Evolutionary conservation across 2,329 filamentous ascomycete genomes (phyloP).

Genomic region (Cladosporium sp.): DNA sequence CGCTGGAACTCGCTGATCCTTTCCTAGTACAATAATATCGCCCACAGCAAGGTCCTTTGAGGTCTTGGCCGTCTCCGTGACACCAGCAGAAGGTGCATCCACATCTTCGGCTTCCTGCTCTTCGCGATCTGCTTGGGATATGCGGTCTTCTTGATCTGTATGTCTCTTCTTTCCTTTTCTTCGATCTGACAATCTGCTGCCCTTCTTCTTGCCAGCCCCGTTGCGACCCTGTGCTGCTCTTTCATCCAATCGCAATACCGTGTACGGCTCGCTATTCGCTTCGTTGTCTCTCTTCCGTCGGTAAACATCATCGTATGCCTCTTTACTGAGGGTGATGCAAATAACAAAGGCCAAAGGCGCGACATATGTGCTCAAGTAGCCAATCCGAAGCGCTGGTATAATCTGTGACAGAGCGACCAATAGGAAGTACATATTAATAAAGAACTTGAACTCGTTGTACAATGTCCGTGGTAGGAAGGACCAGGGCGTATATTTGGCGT

Average conservation of each 20-base stretch:
- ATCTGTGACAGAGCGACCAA: conserved; percentile 92
- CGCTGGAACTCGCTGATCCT: conserved; percentile 89
- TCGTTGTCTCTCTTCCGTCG: conserved; percentile 84
- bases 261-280: conserved; percentile 89
- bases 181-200: conserved; percentile 33
- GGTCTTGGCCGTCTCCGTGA: conserved; percentile 70
- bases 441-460: conserved; percentile 99
- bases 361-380: conserved; percentile 92
- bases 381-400: conserved; percentile 84
- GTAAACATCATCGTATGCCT: conserved; percentile 90
- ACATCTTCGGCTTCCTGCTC: conserved; percentile 54
- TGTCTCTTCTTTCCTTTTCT: conserved; percentile 35
- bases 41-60: conserved; percentile 90
- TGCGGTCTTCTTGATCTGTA: conserved; percentile 36
- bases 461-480: conserved; percentile 92
- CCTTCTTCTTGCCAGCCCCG: conserved; percentile 33
- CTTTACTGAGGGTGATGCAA: conserved; percentile 88
- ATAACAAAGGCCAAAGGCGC: conserved; percentile 90
- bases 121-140: conserved; percentile 70
- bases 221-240: conserved; percentile 21
- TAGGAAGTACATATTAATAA: conserved; percentile 99
- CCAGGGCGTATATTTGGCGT: conserved; percentile 95
- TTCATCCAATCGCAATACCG: conserved; percentile 57
- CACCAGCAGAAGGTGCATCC: conserved; percentile 37
- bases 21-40: conserved; percentile 88